These are phyloP conservation scores for Auriscalpium vulgare DNA, from an alignment of 768 basidiomycete species.

Conservation along the genomic window DNA sequence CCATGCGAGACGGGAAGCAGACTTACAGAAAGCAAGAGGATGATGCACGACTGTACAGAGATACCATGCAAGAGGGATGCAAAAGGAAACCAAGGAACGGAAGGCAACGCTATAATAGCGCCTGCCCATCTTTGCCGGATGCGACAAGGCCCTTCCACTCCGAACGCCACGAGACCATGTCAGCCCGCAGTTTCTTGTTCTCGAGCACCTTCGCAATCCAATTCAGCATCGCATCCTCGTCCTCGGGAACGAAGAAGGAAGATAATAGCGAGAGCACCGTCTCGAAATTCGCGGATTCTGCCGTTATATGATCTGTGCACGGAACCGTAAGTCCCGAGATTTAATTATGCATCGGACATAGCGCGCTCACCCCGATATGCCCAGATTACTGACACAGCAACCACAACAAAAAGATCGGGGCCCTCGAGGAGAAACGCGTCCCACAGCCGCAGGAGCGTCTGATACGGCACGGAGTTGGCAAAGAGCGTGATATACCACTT, in stretches of 20 bases:
- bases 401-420: slow-evolving; percentile 77
- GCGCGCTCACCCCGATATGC: slow-evolving; percentile 60
- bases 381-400: slow-evolving; percentile 87
- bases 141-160: slow-evolving; percentile 74
- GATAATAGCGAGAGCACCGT: slow-evolving; percentile 86
- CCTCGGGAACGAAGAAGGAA: slow-evolving; percentile 90
- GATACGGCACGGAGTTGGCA: slow-evolving; percentile 91
- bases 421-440: slow-evolving; percentile 91
- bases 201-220: slow-evolving; percentile 67
- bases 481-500: slow-evolving; percentile 99
- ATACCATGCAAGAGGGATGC: slow-evolving; percentile 3
- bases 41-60: not conserved
- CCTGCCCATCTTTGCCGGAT: slow-evolving; percentile 51
- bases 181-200: slow-evolving; percentile 58
- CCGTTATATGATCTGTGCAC: slow-evolving; percentile 70
- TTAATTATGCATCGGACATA: not conserved
- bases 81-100: not conserved
- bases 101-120: slow-evolving; percentile 40
- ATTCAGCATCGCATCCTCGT: slow-evolving; percentile 70
- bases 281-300: slow-evolving; percentile 76
- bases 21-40: not conserved
- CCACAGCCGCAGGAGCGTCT: slow-evolving; percentile 91
- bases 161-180: slow-evolving; percentile 67
- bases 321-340: not conserved
- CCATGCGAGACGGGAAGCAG: not conserved